These are phyloP conservation scores for Saccharomycopsis javanensis DNA, from an alignment of 805 yeast genomes.

Conservation along the genomic window DNA sequence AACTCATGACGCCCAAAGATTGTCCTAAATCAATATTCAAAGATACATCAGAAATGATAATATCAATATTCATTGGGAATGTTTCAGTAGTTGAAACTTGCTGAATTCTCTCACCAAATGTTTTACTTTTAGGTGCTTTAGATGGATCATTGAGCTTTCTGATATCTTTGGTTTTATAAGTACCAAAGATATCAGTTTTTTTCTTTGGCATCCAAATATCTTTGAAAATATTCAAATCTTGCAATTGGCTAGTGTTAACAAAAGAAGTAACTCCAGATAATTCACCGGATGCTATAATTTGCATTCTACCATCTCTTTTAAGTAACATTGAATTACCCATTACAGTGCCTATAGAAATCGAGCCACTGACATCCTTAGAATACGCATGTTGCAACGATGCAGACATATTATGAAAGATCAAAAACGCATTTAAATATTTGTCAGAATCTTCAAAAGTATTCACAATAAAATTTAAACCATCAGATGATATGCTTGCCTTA, in stretches of 20 bases:
- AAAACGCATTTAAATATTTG: conserved; percentile 34
- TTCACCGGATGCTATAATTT: conserved; percentile 40
- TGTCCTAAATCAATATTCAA: conserved; percentile 73
- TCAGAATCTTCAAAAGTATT: conserved; percentile 38
- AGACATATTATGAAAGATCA: conserved; percentile 44
- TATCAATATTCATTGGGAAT: conserved; percentile 63
- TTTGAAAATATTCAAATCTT: conserved; percentile 71
- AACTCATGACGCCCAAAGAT: conserved; percentile 58
- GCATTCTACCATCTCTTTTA: conserved; percentile 27
- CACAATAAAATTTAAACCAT: conserved; percentile 51
- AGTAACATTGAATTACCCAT: conserved; percentile 41
- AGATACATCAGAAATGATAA: conserved; percentile 42
- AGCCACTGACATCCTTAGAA: conserved; percentile 82
- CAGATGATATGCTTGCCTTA: conserved; percentile 71
- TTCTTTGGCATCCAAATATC: conserved; percentile 67
- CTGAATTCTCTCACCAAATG: conserved; percentile 38
- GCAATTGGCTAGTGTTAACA: conserved; percentile 74
- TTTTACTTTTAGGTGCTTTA: conserved; percentile 20
- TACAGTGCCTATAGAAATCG: conserved; percentile 40
- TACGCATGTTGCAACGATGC: conserved; percentile 83
- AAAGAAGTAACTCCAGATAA: conserved; percentile 49
- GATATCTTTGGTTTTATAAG: not conserved
- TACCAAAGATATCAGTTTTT: not conserved
- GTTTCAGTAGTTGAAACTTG: conserved; percentile 54
- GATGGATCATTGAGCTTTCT: conserved; percentile 4